Conservation (phyloP, 306 rosid species). For the Casuarina glauca region DNA sequence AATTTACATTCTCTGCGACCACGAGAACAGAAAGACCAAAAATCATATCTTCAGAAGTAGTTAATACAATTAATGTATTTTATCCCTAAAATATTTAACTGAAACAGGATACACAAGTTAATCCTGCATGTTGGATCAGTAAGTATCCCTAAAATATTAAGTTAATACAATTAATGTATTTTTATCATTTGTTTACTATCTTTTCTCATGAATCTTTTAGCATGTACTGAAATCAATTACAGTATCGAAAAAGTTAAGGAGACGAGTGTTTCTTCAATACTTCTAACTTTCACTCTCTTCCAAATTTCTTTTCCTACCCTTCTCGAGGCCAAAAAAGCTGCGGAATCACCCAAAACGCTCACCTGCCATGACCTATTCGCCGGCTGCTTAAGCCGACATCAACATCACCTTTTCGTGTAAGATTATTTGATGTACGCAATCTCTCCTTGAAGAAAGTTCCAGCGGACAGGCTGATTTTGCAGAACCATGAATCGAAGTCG, state of each 20-base stretch:
- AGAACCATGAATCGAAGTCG: slow-evolving; percentile 53
- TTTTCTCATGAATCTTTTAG: too few relatives aligned
- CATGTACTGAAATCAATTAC: neutral
- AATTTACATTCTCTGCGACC: too few relatives aligned
- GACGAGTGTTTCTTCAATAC: neutral
- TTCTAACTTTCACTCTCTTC: neutral
- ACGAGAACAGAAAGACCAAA: too few relatives aligned
- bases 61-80: too few relatives aligned
- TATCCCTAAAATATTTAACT: too few relatives aligned
- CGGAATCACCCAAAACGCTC: slow-evolving; percentile 10
- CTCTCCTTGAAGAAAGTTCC: slow-evolving; percentile 34
- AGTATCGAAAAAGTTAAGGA: neutral
- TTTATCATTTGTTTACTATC: too few relatives aligned
- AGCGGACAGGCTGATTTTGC: slow-evolving; percentile 33
- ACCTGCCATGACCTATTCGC: slow-evolving; percentile 20
- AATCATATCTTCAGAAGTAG: too few relatives aligned
- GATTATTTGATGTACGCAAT: slow-evolving; percentile 19
- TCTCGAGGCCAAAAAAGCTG: neutral
- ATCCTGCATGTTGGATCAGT: too few relatives aligned
- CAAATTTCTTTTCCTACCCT: neutral
- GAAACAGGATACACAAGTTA: too few relatives aligned
- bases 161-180: too few relatives aligned
- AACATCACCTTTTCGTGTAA: slow-evolving; percentile 1
- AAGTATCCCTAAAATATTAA: too few relatives aligned
- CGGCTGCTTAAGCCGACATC: slow-evolving; percentile 4